A percentile compares a stretch with the other conserved stretches of the same genome.
Conservation (phyloP, 495 filamentous ascomycete species). For the Aspergillus cavernicola region DNA sequence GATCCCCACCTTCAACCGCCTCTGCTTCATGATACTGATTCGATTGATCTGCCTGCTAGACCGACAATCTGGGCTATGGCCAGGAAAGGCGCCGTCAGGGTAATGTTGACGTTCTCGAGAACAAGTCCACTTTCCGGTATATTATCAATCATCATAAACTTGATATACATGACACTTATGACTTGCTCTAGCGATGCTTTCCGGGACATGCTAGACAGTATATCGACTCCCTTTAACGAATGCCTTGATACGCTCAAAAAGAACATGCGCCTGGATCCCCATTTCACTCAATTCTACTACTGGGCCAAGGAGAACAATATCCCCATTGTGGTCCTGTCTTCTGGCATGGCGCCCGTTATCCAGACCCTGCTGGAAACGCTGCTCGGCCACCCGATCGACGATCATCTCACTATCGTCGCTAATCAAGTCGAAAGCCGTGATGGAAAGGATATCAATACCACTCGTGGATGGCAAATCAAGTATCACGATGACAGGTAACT, state of each 20-base stretch:
- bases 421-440: conserved; percentile 67
- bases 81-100: conserved; percentile 55
- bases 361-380: conserved; percentile 72
- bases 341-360: conserved; percentile 91
- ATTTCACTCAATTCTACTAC: conserved; percentile 79
- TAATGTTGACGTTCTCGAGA: conserved; percentile 69
- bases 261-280: conserved; percentile 83
- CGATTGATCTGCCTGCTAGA: conserved; percentile 38
- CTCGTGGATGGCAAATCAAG: conserved; percentile 79
- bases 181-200: conserved; percentile 61
- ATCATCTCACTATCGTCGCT: conserved; percentile 77
- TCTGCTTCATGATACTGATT: conserved; percentile 2
- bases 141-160: neutral
- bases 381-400: conserved; percentile 61
- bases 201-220: conserved; percentile 79
- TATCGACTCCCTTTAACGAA: conserved; percentile 71
- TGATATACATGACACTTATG: conserved; percentile 1
- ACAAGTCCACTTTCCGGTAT: conserved; percentile 66
- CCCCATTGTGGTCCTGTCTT: conserved; percentile 85
- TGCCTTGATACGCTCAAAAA: conserved; percentile 71
- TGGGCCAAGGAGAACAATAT: conserved; percentile 79
- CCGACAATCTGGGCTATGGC: conserved; percentile 88
- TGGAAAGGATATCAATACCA: conserved; percentile 72
- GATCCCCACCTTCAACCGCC: neutral
- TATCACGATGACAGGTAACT: conserved; percentile 80